phyloP scores from a whole-genome alignment of 371 early-diverging fungal species.

The Rhizopus arrhizus region DNA sequence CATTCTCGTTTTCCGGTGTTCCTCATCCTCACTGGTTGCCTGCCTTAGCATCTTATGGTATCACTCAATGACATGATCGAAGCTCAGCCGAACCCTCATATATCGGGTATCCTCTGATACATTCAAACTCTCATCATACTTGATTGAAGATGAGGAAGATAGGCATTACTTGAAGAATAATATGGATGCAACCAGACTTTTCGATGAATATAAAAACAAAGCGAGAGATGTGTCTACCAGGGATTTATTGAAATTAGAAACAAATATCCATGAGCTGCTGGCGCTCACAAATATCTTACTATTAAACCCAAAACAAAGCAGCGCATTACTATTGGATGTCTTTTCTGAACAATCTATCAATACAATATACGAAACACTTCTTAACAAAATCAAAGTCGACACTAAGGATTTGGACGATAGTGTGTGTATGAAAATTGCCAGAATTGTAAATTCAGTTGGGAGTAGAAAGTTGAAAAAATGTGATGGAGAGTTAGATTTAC shows the following conservation, averaged over 20 bases:
- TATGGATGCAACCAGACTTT: slow-evolving; percentile 4
- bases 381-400: slow-evolving; percentile 15
- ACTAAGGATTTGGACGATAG: slow-evolving; percentile 13
- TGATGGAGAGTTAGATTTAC: slow-evolving; percentile 7
- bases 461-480: slow-evolving; percentile 11
- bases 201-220: slow-evolving; percentile 6
- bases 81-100: too few relatives aligned
- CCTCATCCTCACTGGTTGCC: slow-evolving; percentile 2
- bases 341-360: slow-evolving; percentile 5
- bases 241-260: slow-evolving; percentile 6
- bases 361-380: slow-evolving; percentile 4
- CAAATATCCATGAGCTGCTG: slow-evolving; percentile 5
- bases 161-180: slow-evolving; percentile 1
- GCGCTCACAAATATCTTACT: slow-evolving; percentile 5
- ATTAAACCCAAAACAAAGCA: slow-evolving; percentile 1
- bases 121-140: too few relatives aligned
- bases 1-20: slow-evolving; percentile 3
- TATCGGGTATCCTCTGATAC: too few relatives aligned
- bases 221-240: slow-evolving; percentile 4
- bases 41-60: neutral
- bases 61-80: neutral
- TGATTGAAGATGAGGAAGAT: slow-evolving; percentile 3
- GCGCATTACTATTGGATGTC: slow-evolving; percentile 1
- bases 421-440: slow-evolving; percentile 7
- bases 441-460: slow-evolving; percentile 7